Conservation (phyloP, 2,329 filamentous ascomycete species). For the Kalaharituber pfeilii region DNA sequence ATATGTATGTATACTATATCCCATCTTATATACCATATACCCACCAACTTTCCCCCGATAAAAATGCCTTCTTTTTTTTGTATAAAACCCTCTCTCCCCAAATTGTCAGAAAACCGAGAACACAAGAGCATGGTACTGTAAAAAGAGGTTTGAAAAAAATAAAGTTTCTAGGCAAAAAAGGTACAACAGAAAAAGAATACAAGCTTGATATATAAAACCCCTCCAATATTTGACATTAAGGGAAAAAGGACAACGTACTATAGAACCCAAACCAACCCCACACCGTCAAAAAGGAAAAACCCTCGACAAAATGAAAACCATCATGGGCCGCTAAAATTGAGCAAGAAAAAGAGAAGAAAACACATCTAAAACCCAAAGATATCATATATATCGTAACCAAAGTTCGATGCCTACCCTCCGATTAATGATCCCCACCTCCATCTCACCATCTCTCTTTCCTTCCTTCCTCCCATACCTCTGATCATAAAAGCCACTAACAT, state of each 20-base stretch:
- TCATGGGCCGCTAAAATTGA: neutral
- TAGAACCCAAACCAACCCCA: neutral
- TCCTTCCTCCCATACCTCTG: neutral
- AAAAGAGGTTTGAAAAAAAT: neutral
- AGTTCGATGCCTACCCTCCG: neutral
- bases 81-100: neutral
- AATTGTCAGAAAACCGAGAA: neutral
- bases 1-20: neutral
- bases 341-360: slow-evolving; percentile 3
- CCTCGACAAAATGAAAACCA: neutral
- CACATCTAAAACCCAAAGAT: neutral
- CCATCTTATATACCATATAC: neutral
- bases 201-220: neutral
- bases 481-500: neutral
- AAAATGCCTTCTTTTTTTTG: neutral
- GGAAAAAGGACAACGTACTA: neutral
- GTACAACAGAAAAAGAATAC: neutral
- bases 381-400: neutral
- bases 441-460: neutral
- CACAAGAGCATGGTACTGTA: neutral
- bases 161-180: neutral
- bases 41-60: neutral
- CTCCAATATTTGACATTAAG: neutral
- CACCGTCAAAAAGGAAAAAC: neutral
- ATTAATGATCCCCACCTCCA: neutral